Base-by-base conservation (phyloP, 2,329 filamentous ascomycete genomes). In the Neopestalotiopsis clavispora region DNA sequence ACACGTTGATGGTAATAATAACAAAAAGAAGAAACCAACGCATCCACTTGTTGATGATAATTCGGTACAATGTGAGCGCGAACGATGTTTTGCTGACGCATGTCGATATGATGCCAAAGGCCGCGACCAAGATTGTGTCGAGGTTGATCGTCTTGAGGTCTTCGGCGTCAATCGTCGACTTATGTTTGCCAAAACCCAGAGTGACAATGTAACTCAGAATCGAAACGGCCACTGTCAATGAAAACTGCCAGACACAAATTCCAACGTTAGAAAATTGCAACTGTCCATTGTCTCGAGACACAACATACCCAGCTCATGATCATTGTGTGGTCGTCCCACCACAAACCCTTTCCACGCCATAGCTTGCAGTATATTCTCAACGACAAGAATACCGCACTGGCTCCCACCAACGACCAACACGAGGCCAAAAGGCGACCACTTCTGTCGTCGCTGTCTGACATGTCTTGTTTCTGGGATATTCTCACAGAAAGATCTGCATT, bases 311-410 rank as follows among this genome's bases (percentile, higher is more conserved):
- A 80, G 12, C 79, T 72, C 10, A 71, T 69, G n/a, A 81, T 74
- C 61, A 81, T 71, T 17, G 79, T 61, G 69, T 79, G 76, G 70
- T 81, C 80, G 68, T 81, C 80, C 75, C 78, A 80, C 77, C 79
- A 81, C 32, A 81, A 45, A 60, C 78, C 79, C 45, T 76, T 74
- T 1, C 75, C 76, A 13, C 78, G 75, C 73, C 76, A 77, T 34
- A 76, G 62, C 64, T 81, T 81, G 75, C 79, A 81, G 74, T 81
- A 81, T 38, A 80, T 65, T 5, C 80, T 74, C 20, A 81, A 66
- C 12, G 71, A 70, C 4, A 81, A 67, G 17, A 80, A 59, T 1
- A 78, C 62, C 4, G 70, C 75, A 49, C 72, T 73, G 1, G 74
- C 69, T 1, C 68, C 68, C 0, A 72, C 69, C 45, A 80, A 57